phyloP scores from a whole-genome alignment of 2,329 filamentous ascomycete genomes.

The Colletotrichum caudatum region DNA sequence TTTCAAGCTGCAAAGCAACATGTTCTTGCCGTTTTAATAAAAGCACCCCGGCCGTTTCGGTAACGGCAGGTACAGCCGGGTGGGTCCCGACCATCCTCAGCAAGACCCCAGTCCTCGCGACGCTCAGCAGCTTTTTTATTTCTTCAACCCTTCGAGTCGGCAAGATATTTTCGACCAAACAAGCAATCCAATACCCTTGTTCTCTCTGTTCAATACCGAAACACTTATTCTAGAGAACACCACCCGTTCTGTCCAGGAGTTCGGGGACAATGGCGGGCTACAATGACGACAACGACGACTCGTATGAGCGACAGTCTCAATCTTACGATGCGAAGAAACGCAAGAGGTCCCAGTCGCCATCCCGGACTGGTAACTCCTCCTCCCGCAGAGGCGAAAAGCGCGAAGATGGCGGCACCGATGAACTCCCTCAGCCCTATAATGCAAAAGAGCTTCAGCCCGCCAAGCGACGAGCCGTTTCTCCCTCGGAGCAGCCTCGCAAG shows the following conservation, averaged over 20 bases:
- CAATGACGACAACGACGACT: conserved; percentile 25
- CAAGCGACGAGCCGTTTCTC: conserved; percentile 68
- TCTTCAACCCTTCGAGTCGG: not conserved
- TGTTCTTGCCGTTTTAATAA: not conserved
- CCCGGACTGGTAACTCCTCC: conserved; percentile 38
- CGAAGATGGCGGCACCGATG: conserved; percentile 52
- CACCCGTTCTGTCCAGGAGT: not conserved
- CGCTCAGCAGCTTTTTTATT: conserved; percentile 28
- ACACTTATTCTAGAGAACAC: too few relatives aligned
- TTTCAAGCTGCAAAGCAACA: not conserved
- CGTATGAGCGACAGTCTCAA: conserved; percentile 36
- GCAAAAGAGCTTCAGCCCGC: conserved; percentile 68
- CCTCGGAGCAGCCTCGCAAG: conserved; percentile 70
- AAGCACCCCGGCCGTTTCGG: not conserved
- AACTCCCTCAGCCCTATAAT: conserved; percentile 71
- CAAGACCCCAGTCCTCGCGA: conserved; percentile 13
- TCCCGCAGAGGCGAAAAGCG: conserved; percentile 42
- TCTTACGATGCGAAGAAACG: conserved; percentile 58
- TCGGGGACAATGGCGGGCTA: conserved; percentile 42
- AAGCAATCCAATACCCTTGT: too few relatives aligned
- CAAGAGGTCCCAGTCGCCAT: conserved; percentile 53
- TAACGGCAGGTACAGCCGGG: not conserved
- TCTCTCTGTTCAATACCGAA: not conserved
- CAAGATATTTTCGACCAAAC: not conserved
- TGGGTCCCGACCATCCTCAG: conserved; percentile 19